These are phyloP conservation scores for Syncephalastrum contaminatum DNA, from an alignment of 371 early-diverging fungal genomes.

Conservation along the genomic window DNA sequence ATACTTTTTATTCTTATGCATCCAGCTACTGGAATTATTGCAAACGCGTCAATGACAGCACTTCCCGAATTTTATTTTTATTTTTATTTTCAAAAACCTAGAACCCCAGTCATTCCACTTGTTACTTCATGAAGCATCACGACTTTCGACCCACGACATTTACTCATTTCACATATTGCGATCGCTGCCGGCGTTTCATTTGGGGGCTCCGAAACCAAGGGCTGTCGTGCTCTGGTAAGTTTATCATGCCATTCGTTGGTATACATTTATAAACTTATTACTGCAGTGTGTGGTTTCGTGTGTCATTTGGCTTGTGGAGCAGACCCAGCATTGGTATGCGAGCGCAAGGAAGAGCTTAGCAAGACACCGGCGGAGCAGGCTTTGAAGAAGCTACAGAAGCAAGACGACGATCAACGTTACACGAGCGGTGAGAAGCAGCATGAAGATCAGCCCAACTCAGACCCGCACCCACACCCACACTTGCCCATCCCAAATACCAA, in stretches of 20 bases:
- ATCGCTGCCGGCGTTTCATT: conserved; percentile 18
- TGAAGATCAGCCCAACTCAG: too few relatives aligned
- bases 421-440: conserved; percentile 10
- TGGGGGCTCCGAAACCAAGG: conserved; percentile 23
- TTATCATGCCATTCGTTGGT: not conserved
- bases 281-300: conserved; percentile 13
- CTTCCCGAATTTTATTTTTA: too few relatives aligned
- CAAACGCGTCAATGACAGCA: too few relatives aligned
- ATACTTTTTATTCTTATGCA: too few relatives aligned
- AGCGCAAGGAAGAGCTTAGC: not conserved
- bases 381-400: conserved; percentile 6
- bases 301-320: conserved; percentile 14
- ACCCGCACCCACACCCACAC: too few relatives aligned
- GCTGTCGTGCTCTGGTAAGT: conserved; percentile 7
- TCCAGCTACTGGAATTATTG: too few relatives aligned
- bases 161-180: conserved; percentile 19
- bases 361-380: conserved; percentile 10
- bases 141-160: conserved; percentile 18
- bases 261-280: not conserved
- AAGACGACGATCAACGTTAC: conserved; percentile 1
- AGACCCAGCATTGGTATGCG: not conserved
- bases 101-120: too few relatives aligned
- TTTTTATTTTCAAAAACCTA: too few relatives aligned
- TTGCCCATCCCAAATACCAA: conserved; percentile 1
- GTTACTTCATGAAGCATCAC: conserved; percentile 7